Percentiles rank a stretch among this genome's conserved stretches.
Evolutionary conservation across 805 yeast genomes (phyloP).

Genomic region (Monosporozyma solicola): DNA sequence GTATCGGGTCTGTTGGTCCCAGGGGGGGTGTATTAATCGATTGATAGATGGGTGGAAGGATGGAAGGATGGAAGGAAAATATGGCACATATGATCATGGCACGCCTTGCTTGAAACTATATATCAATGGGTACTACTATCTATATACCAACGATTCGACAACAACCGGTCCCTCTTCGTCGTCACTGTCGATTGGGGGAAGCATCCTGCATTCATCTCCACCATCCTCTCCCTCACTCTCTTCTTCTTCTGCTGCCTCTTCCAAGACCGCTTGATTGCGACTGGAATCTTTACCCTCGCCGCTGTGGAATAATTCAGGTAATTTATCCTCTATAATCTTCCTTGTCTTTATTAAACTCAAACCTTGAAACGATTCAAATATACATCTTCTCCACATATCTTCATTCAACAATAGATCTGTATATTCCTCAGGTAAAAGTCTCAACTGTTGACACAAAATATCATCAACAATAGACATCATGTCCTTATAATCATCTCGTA

Average conservation of each 20-base stretch:
- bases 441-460: constrained; percentile 14
- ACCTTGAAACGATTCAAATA: constrained; percentile 11
- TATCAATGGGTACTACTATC: neutral
- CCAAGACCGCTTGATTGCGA: neutral
- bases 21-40: too few relatives aligned
- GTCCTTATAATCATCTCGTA: constrained; percentile 1
- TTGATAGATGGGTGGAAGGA: too few relatives aligned
- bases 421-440: constrained; percentile 20
- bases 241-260: neutral
- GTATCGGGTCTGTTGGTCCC: too few relatives aligned
- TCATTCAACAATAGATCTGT: constrained; percentile 15
- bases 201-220: neutral
- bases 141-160: constrained; percentile 1
- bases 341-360: neutral
- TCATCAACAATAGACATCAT: constrained; percentile 11
- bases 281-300: neutral
- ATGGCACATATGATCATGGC: too few relatives aligned
- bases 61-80: too few relatives aligned
- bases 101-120: too few relatives aligned
- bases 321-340: neutral
- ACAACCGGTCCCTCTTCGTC: constrained; percentile 7
- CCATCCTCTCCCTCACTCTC: neutral
- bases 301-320: neutral
- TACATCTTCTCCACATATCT: constrained; percentile 14
- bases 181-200: constrained; percentile 1